A percentile compares a stretch with the other conserved stretches of the same genome.
phyloP scores from a whole-genome alignment of 306 rosid species.

The Sphenostylis stenocarpa region DNA sequence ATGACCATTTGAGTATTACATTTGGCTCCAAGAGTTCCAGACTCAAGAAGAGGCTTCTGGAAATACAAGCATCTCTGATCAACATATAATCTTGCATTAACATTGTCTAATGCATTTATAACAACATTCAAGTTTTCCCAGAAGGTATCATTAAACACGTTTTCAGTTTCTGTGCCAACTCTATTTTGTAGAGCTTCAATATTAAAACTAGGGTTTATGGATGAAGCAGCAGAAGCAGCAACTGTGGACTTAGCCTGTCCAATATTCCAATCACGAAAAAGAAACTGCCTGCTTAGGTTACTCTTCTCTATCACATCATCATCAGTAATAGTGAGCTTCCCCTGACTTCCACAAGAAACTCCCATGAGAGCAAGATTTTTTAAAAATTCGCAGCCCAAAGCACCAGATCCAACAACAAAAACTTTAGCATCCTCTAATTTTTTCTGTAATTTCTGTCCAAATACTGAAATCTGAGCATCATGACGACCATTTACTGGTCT shows the following conservation, averaged over 20 bases:
- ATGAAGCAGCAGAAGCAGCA: constrained; percentile 80
- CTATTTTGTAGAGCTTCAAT: constrained; percentile 81
- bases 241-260: constrained; percentile 91
- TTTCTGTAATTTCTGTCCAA: constrained; percentile 81
- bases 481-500: constrained; percentile 71
- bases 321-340: constrained; percentile 75
- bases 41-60: constrained; percentile 91
- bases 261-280: constrained; percentile 93
- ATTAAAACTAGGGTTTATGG: constrained; percentile 60
- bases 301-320: constrained; percentile 96
- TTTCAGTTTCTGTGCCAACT: constrained; percentile 82
- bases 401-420: constrained; percentile 90
- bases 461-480: constrained; percentile 91
- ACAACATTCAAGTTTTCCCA: constrained; percentile 77
- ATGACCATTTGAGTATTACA: constrained; percentile 96
- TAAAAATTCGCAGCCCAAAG: constrained; percentile 84
- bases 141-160: constrained; percentile 68
- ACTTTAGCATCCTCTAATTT: constrained; percentile 72
- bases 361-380: constrained; percentile 90
- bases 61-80: constrained; percentile 91
- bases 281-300: constrained; percentile 90
- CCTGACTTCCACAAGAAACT: constrained; percentile 75
- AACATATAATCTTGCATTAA: constrained; percentile 81
- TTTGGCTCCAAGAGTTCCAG: constrained; percentile 92
- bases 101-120: constrained; percentile 85